Percentiles rank a stretch among this genome's conserved stretches.
These are phyloP conservation scores for Fusarium nygamai DNA, from an alignment of 2,329 filamentous ascomycete species.

Conservation along the genomic window DNA sequence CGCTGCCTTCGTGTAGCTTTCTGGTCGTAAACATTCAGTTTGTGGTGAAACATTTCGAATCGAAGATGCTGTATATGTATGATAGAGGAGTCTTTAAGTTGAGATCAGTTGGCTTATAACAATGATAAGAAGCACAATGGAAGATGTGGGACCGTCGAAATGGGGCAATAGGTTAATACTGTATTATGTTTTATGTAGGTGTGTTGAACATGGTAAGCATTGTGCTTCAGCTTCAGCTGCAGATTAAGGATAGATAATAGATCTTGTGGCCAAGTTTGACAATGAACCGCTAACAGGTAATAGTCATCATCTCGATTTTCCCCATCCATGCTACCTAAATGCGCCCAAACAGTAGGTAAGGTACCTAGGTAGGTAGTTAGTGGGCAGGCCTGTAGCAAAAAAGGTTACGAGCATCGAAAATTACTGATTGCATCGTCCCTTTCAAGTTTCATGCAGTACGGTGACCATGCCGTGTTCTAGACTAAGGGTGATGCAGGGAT, in stretches of 20 bases:
- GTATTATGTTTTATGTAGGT: background rate
- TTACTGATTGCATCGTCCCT: conserved; percentile 9
- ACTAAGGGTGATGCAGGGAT: conserved; percentile 23
- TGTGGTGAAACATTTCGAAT: background rate
- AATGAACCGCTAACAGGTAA: background rate
- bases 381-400: background rate
- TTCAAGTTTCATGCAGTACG: conserved; percentile 8
- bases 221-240: background rate
- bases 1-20: background rate
- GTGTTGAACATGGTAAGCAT: background rate
- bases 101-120: background rate
- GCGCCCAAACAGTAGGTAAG: background rate
- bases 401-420: background rate
- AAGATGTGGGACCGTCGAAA: background rate
- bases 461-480: conserved; percentile 16
- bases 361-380: background rate
- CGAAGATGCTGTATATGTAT: background rate
- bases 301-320: background rate
- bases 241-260: background rate
- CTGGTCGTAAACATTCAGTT: background rate
- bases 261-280: background rate
- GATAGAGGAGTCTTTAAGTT: background rate
- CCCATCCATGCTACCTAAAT: background rate
- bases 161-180: background rate
- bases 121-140: background rate